Evolutionary conservation across 257 asterid genomes (phyloP).

Genomic region (Dorcoceras hygrometricum): DNA sequence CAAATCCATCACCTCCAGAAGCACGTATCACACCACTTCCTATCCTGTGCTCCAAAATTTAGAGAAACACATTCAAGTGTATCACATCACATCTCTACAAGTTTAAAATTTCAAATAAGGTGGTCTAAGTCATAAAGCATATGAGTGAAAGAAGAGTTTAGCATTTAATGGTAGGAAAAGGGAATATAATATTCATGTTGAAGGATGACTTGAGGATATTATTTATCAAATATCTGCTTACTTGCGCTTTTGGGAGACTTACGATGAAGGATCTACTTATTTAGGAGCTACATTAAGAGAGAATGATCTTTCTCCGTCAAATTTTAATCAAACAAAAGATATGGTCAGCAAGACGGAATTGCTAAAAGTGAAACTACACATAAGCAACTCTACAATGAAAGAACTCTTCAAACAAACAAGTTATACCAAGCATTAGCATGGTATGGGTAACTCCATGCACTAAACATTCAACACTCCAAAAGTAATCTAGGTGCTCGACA

Average conservation of each 20-base stretch:
- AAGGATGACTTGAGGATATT: not conserved
- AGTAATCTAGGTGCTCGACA: too few species aligned
- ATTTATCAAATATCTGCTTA: not conserved
- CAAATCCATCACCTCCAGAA: conserved; percentile 88
- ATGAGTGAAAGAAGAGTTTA: not conserved
- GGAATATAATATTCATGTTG: not conserved
- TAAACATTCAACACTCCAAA: too few species aligned
- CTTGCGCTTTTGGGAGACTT: not conserved
- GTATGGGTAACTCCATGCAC: too few species aligned
- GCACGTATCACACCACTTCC: conserved; percentile 82
- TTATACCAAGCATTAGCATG: too few species aligned
- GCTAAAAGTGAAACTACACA: too few species aligned
- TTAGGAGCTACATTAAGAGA: not conserved
- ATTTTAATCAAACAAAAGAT: too few species aligned
- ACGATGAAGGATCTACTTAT: not conserved
- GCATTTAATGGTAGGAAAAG: not conserved
- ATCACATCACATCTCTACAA: too few species aligned
- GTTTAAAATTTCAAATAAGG: not conserved
- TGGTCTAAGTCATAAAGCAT: not conserved
- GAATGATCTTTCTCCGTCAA: not conserved
- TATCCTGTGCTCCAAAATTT: conserved; percentile 48
- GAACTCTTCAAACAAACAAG: too few species aligned
- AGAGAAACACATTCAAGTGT: too few species aligned
- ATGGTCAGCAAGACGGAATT: too few species aligned
- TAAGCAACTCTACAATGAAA: too few species aligned